Evolutionary conservation across 192 early-diverging fungal genomes (phyloP).

Genomic region (Coemansia sp.): DNA sequence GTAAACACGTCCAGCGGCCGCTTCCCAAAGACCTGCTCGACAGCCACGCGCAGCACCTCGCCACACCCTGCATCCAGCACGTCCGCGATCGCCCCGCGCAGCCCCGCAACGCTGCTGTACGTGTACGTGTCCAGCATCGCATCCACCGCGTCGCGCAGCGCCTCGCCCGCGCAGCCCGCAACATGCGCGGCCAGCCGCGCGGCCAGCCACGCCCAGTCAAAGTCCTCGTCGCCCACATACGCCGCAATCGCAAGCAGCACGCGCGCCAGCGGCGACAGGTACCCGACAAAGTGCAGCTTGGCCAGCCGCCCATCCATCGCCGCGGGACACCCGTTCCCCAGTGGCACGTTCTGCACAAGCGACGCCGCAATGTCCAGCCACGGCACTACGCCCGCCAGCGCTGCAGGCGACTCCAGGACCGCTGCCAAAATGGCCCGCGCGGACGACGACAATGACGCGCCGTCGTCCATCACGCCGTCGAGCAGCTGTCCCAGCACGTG

Average conservation of each 20-base stretch:
- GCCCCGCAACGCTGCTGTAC: slow-evolving; percentile 13
- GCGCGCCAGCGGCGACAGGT: slow-evolving; percentile 40
- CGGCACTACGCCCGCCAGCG: slow-evolving; percentile 24
- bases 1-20: slow-evolving; percentile 40
- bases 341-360: slow-evolving; percentile 22
- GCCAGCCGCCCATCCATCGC: slow-evolving; percentile 21
- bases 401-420: slow-evolving; percentile 21
- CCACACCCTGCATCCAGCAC: slow-evolving; percentile 1
- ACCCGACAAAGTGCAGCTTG: slow-evolving; percentile 37
- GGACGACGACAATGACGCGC: too few relatives aligned
- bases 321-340: slow-evolving; percentile 32
- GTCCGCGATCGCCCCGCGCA: slow-evolving; percentile 32
- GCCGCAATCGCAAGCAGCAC: slow-evolving; percentile 31
- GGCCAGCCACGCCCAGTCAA: slow-evolving; percentile 40
- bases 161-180: slow-evolving; percentile 3
- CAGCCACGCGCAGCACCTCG: background rate
- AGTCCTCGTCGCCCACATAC: slow-evolving; percentile 2
- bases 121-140: slow-evolving; percentile 48
- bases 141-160: slow-evolving; percentile 24
- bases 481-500: slow-evolving; percentile 24
- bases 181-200: slow-evolving; percentile 22
- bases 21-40: slow-evolving; percentile 17
- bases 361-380: slow-evolving; percentile 44
- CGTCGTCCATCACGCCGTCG: slow-evolving; percentile 1
- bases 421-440: slow-evolving; percentile 28